Percentiles rank a stretch among this genome's conserved stretches.
Conservation (phyloP, 805 yeast genomes). For the Lachancea sp. region DNA sequence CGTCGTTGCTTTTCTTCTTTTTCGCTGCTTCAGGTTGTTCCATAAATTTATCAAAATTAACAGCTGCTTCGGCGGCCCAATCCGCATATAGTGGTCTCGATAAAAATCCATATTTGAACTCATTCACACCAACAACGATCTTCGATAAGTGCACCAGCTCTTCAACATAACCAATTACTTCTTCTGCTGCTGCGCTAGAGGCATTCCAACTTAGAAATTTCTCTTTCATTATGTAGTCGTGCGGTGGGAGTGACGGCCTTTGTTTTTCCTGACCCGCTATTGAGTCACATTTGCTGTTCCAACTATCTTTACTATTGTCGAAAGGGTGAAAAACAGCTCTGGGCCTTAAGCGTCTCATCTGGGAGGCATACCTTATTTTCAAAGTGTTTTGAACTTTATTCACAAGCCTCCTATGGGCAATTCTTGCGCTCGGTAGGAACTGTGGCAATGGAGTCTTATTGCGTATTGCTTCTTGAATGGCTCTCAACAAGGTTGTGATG, state of each 20-base stretch:
- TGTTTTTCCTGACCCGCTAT: constrained; percentile 7
- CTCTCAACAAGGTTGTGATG: constrained; percentile 35
- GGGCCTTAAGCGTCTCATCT: constrained; percentile 10
- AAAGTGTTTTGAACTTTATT: constrained; percentile 38
- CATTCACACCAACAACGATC: constrained; percentile 42
- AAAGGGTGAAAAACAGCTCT: constrained; percentile 10
- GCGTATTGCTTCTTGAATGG: constrained; percentile 39
- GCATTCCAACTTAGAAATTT: constrained; percentile 48
- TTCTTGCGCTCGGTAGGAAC: constrained; percentile 43
- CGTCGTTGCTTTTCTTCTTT: constrained; percentile 4
- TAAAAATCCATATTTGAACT: constrained; percentile 46
- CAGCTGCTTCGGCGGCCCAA: constrained; percentile 38
- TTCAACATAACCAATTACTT: constrained; percentile 44
- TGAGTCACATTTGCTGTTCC: constrained; percentile 24
- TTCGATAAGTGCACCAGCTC: constrained; percentile 39
- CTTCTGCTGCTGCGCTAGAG: constrained; percentile 42
- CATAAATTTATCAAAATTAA: constrained; percentile 32
- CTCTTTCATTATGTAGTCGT: constrained; percentile 32
- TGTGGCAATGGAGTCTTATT: constrained; percentile 46
- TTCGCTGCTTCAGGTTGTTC: constrained; percentile 5
- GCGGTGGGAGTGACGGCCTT: constrained; percentile 16
- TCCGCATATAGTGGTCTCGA: constrained; percentile 41
- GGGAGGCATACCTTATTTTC: constrained; percentile 21
- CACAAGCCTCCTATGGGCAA: constrained; percentile 42
- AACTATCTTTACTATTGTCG: constrained; percentile 14